A percentile compares a stretch with the other conserved stretches of the same genome.
Evolutionary conservation across 2,329 filamentous ascomycete species (phyloP).

Genomic region (Salinomyces thailandicus): DNA sequence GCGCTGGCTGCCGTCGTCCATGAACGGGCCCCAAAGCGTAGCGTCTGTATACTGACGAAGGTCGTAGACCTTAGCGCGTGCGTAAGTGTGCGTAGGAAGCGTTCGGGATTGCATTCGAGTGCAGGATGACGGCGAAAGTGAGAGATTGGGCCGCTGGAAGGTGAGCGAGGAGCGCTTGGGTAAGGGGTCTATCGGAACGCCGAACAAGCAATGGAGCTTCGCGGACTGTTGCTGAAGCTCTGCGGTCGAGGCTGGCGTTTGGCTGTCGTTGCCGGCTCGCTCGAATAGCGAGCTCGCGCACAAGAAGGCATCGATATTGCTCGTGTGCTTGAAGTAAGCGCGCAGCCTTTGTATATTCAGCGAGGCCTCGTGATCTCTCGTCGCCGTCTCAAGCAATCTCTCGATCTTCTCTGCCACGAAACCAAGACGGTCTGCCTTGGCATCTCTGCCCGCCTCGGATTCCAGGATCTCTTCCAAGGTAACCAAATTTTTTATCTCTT

Average conservation of each 20-base stretch:
- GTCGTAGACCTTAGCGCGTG: slow-evolving; percentile 62
- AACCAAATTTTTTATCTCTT: slow-evolving; percentile 25
- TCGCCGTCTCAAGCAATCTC: slow-evolving; percentile 16
- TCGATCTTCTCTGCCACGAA: slow-evolving; percentile 17
- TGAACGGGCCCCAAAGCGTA: slow-evolving; percentile 62
- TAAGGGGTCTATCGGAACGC: slow-evolving; percentile 43
- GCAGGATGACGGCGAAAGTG: slow-evolving; percentile 11
- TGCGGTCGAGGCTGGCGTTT: slow-evolving; percentile 30
- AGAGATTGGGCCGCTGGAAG: slow-evolving; percentile 12
- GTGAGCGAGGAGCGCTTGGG: slow-evolving; percentile 19
- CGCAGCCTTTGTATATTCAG: slow-evolving; percentile 34
- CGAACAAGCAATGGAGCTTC: slow-evolving; percentile 57
- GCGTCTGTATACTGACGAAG: slow-evolving; percentile 53
- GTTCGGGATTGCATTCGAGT: slow-evolving; percentile 14
- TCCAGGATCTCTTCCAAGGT: slow-evolving; percentile 37
- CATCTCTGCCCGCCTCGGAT: slow-evolving; percentile 26
- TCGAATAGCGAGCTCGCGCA: slow-evolving; percentile 54
- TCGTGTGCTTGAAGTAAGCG: slow-evolving; percentile 32
- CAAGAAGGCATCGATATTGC: slow-evolving; percentile 51
- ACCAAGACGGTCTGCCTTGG: slow-evolving; percentile 31
- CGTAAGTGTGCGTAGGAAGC: slow-evolving; percentile 38
- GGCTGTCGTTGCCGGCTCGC: slow-evolving; percentile 39
- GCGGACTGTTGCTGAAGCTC: slow-evolving; percentile 53
- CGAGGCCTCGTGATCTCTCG: slow-evolving; percentile 31
- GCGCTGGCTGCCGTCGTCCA: slow-evolving; percentile 47